Evolutionary conservation across 2,329 filamentous ascomycete species (phyloP), one percentile per base, ranked within the genome.

Genomic region (Ceratocystis cubensis): DNA sequence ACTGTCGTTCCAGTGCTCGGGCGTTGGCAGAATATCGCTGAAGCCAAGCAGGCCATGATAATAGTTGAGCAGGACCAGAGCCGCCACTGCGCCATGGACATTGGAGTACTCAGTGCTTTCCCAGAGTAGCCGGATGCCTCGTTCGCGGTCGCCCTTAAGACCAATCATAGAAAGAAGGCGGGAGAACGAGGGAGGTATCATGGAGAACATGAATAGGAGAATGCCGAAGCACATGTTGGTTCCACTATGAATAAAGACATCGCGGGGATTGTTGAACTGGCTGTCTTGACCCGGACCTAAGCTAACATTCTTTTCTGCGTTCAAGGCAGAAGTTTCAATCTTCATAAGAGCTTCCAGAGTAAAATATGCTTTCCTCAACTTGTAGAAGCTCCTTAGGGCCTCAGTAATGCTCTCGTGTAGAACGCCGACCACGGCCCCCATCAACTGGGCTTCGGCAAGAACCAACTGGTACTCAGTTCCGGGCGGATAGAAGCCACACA

Each of bases 361-460:
- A 48, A 91, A 78, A 72, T 89, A 97, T 0, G 93, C 93, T 74
- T 95, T 96, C 69, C 93, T 82, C 71, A 97, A 76, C 75, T 94
- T 96, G 73, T 96, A 95, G 73, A 97, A 97, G 5, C 91, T 91
- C 75, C 88, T 91, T 74, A 97, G 84, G 17, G 86, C 91, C 74
- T 97, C 94, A 0, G 92, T 93, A 71, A 97, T 77, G 73, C 89
- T 96, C 78, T 97, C 94, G 70, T 95, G 95, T 71, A 97, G 78
- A 17, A 97, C 89, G 0, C 86, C 90, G 0, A 96, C 86, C 1
- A 99, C 87, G 0, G 92, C 92, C 66, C 84, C 83, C 88, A 96
- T 96, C 69, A 96, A 80, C 75, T 96, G 90, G 1, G 90, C 84
- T 77, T 96, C 86, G 3, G 91, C 89, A 68, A 91, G 84, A 68